These are phyloP conservation scores for Amyloporia xantha DNA, from an alignment of 768 basidiomycete genomes.

Conservation along the genomic window DNA sequence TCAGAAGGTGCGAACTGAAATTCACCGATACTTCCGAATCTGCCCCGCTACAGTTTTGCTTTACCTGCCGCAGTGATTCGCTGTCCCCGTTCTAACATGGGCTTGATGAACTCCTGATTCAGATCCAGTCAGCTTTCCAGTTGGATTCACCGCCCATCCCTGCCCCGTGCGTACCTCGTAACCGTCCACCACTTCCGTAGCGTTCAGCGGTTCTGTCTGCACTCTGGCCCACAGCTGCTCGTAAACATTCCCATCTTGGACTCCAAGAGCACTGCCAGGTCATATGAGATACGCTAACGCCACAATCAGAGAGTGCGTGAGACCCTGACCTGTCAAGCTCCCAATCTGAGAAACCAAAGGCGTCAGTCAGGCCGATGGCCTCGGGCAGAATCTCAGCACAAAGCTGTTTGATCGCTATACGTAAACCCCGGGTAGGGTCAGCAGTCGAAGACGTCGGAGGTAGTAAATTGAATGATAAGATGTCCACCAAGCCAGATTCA, in stretches of 20 bases:
- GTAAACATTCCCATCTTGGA: constrained; percentile 58
- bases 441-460: constrained; percentile 7
- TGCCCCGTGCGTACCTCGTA: constrained; percentile 47
- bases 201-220: constrained; percentile 55
- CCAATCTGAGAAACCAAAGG: constrained; percentile 73
- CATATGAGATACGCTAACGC: too few species aligned
- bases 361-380: constrained; percentile 61
- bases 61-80: constrained; percentile 23
- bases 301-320: not conserved
- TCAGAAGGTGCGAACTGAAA: too few species aligned
- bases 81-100: constrained; percentile 44
- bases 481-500: constrained; percentile 49
- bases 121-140: too few species aligned
- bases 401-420: constrained; percentile 40
- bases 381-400: constrained; percentile 55
- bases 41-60: constrained; percentile 28
- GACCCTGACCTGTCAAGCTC: constrained; percentile 53
- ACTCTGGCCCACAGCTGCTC: constrained; percentile 57
- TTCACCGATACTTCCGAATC: not conserved
- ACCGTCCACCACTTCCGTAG: constrained; percentile 41
- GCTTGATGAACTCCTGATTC: constrained; percentile 41
- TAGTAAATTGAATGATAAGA: constrained; percentile 51
- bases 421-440: constrained; percentile 43
- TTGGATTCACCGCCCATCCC: constrained; percentile 1
- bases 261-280: constrained; percentile 50